Percentiles rank a stretch among this genome's conserved stretches.
These are phyloP conservation scores for Solanum hybrid DNA, from an alignment of 305 asterid species.

Conservation along the genomic window DNA sequence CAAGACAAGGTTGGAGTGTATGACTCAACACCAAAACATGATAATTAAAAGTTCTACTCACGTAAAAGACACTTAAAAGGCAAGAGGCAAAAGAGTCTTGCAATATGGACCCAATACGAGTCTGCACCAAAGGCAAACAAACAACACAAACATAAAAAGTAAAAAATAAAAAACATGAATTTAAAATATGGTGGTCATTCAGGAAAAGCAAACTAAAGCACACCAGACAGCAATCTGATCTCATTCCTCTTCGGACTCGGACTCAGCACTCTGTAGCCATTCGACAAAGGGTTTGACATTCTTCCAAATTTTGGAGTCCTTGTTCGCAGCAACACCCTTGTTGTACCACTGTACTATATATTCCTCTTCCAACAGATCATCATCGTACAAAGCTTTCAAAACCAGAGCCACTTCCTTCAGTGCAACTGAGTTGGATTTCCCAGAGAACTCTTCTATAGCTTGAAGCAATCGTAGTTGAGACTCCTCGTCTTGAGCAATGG, in stretches of 20 bases:
- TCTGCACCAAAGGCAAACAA: background rate
- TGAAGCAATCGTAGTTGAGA: conserved; percentile 4
- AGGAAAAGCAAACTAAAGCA: background rate
- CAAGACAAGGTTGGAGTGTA: background rate
- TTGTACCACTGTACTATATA: conserved; percentile 17
- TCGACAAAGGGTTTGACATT: conserved; percentile 24
- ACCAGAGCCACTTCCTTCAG: conserved; percentile 21
- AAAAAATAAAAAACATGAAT: background rate
- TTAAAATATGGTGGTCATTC: background rate
- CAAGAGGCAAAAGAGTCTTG: background rate
- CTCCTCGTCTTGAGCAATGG: conserved; percentile 6
- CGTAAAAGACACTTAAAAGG: background rate
- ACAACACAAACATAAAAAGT: background rate
- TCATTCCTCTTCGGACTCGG: conserved; percentile 19
- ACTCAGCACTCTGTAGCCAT: conserved; percentile 27
- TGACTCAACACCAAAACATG: background rate
- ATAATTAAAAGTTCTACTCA: background rate
- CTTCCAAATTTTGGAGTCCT: conserved; percentile 15
- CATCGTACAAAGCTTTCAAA: conserved; percentile 27
- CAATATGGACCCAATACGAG: background rate
- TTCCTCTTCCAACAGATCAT: conserved; percentile 21
- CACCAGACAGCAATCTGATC: background rate
- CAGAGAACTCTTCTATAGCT: conserved; percentile 1
- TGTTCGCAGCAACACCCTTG: conserved; percentile 9
- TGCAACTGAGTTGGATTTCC: background rate